phyloP scores from a whole-genome alignment of 2,329 filamentous ascomycete genomes.

The Talaromyces funiculosus region DNA sequence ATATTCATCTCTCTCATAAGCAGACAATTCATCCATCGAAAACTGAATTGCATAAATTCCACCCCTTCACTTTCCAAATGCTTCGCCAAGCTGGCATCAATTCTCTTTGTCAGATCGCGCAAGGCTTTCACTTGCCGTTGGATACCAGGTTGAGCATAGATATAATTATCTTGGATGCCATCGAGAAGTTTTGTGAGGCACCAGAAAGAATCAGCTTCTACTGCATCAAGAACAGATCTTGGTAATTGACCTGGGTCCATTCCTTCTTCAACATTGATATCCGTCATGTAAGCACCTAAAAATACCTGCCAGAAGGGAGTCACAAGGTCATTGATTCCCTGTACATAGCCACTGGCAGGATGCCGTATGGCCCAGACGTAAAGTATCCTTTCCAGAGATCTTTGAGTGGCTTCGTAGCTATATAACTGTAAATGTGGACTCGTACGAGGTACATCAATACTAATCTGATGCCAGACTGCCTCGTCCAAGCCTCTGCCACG shows the following conservation, averaged over 20 bases:
- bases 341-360: constrained; percentile 94
- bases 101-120: constrained; percentile 82
- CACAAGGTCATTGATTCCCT: constrained; percentile 96
- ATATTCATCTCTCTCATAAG: constrained; percentile 97
- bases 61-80: constrained; percentile 88
- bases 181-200: constrained; percentile 97
- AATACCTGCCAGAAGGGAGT: constrained; percentile 99
- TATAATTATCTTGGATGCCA: constrained; percentile 98
- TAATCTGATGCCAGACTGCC: constrained; percentile 99
- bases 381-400: constrained; percentile 86
- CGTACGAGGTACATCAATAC: constrained; percentile 92
- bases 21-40: constrained; percentile 99
- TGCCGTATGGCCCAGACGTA: constrained; percentile 98
- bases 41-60: constrained; percentile 99
- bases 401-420: constrained; percentile 89
- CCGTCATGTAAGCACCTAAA: constrained; percentile 88
- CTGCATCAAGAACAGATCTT: constrained; percentile 83
- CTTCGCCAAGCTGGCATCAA: constrained; percentile 75
- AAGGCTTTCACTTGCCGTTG: constrained; percentile 86
- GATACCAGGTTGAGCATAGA: constrained; percentile 94
- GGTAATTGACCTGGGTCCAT: constrained; percentile 97
- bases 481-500: constrained; percentile 78
- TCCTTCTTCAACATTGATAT: constrained; percentile 81
- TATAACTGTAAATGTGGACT: constrained; percentile 95
- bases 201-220: constrained; percentile 98